Evolutionary conservation across 1,284 basidiomycete species (phyloP), one percentile per base, ranked within the genome.

Genomic region (Pseudozyma thailandica): DNA sequence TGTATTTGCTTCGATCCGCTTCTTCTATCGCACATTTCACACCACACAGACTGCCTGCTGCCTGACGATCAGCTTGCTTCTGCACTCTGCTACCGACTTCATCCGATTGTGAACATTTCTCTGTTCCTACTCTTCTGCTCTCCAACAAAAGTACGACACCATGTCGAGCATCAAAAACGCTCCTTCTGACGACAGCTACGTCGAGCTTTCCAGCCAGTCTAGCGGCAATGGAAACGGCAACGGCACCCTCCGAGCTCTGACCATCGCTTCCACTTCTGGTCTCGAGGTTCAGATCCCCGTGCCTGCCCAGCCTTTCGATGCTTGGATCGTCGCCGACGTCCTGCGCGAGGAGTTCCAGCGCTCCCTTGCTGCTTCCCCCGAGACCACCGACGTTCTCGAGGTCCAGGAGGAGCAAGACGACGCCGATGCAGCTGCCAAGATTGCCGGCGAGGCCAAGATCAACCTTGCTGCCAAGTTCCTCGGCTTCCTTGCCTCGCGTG

Each of bases 401-500:
- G 63, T 72, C 8, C 38, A 74, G 30, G 79, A 78, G 33, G 75
- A 77, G 33, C 77, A 78, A 23, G 76, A 79, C 25, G 72, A 69
- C 16, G 72, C 74, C 33, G 66, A 49, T 35, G 56, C 59, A 26
- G 54, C 48, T 30, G 71, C 52, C 25, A 68, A 65, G 47, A 64
- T 38, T 25, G 72, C 59, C 4, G 42, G 62, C 16, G 58, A 65
- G 28, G 68, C 65, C 53, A 55, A 56, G 45, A 56, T 83, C 50
- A 71, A 75, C 53, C 69, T 84, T 21, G 62, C 74, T 42, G 71
- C 79, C 66, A 81, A 82, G 71, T 83, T 82, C 77, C 74, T 84
- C 27, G 65, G 69, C 27, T 83, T 82, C 76, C 71, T 84, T 42
- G 70, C 81, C 44, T 87, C 88, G 53, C 86, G 89, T 45, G 86